Evolutionary conservation across 2,329 filamentous ascomycete genomes (phyloP), one percentile per base, ranked within the genome.

Genomic region (Talaromyces sp.): DNA sequence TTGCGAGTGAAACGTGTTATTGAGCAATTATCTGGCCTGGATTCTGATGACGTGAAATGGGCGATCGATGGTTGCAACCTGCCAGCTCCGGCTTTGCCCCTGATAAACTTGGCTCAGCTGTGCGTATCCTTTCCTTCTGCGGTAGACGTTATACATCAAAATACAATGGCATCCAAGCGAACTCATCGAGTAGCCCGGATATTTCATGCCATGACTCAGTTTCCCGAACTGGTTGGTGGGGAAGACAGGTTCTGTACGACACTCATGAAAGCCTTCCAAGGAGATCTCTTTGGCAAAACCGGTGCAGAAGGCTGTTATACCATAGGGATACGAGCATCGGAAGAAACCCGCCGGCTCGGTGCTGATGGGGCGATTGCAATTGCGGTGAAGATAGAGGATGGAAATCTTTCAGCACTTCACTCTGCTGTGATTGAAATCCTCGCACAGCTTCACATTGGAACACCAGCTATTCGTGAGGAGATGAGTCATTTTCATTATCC

Each of bases 291-390:
- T 42, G 80, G 81, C 1, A 83, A 84, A 63, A 50, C 83, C 2
- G 81, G 81, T 0, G 81, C 81, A 0, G 80, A 83, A 65, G 81
- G 73, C 0, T 83, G 78, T 55, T 83, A 83, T 65, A 78, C 74
- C 0, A 67, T 83, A 7, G 80, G 75, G 0, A 65, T 83, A 3
- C 70, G 75, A n/a, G 71, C 68, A 7, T 77, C 74, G 0, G 69
- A 75, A 30, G 64, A 72, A 23, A 80, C 79, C 0, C 66, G 60
- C n/a, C 64, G 59, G 1, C 68, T 80, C 3, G 76, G 78, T 0
- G 73, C 72, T 0, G 57, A 71, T 1, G 77, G 76, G 5, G 70
- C 74, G 0, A 56, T 83, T 3, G 81, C 79, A 0, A 78, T 83
- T 10, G 72, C 79, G 0, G 75, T 81, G 12, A 83, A 83, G 64